Base-by-base conservation (phyloP, 768 basidiomycete genomes). In the Xerocomus brunneocitrinus region DNA sequence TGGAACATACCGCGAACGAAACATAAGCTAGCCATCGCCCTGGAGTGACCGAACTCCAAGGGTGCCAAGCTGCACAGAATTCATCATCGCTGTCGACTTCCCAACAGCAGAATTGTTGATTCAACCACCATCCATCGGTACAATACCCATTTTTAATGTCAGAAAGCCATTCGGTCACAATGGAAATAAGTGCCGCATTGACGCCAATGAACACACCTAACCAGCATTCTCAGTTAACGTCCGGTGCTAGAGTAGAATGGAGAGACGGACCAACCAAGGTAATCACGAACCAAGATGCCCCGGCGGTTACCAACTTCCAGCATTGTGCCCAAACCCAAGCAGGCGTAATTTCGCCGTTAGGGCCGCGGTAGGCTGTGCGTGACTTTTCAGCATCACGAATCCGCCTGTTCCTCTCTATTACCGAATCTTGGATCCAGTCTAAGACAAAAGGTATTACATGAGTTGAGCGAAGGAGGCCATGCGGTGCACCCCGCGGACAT, bases 121-220 rank as follows among this genome's bases (percentile, higher is more conserved):
- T 97, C 51, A 99, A 69, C 95, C 97, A 99, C 97, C 97, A 99
- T 1, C 91, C 95, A 59, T 94, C 91, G 4, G 83, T 78, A 71
- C 97, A 99, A 65, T 98, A 97, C 1, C 97, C 97, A 76, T 95
- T 89, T 74, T 98, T 98, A 58, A 98, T 84, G 70, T 98, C 95
- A 3, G 94, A 93, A 24, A 99, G 80, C 97, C 97, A 99, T 71
- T 90, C 91, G 45, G 92, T 97, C 55, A 94, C 74, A 61, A 99
- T 97, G 30, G 94, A 93, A 48, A 97, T 94, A 49, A 98, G 69
- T 8, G 92, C 95, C n/a, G 94, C 92, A 61, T 91, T 97, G 39
- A 93, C 67, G 31, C 97, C 97, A 56, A 99, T 98, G 59, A 81
- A 84, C 25, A 92, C 78, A 10, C 95, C 95, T 95, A 64, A 34